Conservation (phyloP, 2,329 filamentous ascomycete genomes). For the Clonostachys rosea region DNA sequence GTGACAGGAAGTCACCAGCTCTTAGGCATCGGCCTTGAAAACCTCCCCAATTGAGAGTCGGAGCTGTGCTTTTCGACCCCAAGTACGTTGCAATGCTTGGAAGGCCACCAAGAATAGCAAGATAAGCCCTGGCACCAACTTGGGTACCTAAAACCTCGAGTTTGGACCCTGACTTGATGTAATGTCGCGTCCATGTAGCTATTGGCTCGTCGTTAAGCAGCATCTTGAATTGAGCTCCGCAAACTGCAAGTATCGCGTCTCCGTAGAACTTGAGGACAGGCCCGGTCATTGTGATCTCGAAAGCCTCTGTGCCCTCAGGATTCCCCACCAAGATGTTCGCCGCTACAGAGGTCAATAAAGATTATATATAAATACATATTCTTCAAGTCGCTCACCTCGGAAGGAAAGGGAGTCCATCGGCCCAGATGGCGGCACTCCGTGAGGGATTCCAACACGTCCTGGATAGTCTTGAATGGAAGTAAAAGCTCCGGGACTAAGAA, state of each 20-base stretch:
- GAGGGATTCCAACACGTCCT: constrained; percentile 48
- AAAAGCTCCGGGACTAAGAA: constrained; percentile 50
- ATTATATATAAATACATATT: too few species aligned
- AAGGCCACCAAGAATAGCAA: constrained; percentile 41
- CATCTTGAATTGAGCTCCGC: constrained; percentile 48
- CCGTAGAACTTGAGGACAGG: constrained; percentile 52
- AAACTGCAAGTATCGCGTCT: constrained; percentile 49
- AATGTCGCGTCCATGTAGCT: constrained; percentile 49
- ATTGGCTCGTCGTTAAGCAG: constrained; percentile 41
- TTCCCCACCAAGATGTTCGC: constrained; percentile 60
- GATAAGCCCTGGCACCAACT: constrained; percentile 51
- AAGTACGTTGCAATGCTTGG: constrained; percentile 48
- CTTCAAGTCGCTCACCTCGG: constrained; percentile 23
- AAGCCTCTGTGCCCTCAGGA: constrained; percentile 37
- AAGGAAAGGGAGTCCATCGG: constrained; percentile 57
- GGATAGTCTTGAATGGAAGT: constrained; percentile 56
- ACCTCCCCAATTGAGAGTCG: constrained; percentile 52
- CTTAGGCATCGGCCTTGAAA: constrained; percentile 53
- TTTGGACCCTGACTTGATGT: constrained; percentile 35
- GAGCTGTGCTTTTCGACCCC: constrained; percentile 53
- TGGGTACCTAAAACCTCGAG: constrained; percentile 49
- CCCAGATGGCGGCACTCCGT: constrained; percentile 53
- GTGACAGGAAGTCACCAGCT: constrained; percentile 45
- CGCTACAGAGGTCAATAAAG: too few species aligned
- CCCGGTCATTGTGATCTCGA: constrained; percentile 58